Conservation (phyloP, 345 rosid species). For the Sisymbrium altissimum region DNA sequence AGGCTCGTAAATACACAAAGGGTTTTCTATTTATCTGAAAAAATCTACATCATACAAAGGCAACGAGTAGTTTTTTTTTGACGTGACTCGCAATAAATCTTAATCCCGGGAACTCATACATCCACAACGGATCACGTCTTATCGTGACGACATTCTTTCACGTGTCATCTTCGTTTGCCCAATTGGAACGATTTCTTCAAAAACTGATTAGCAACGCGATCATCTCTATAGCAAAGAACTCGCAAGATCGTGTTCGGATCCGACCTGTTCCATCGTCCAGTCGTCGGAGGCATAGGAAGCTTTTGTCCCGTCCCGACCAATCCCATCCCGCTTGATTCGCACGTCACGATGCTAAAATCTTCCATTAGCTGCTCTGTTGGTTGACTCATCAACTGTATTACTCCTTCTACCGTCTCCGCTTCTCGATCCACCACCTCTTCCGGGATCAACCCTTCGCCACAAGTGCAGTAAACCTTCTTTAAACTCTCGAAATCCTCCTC, state of each 20-base stretch:
- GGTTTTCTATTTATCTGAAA: not conserved
- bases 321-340: slow-evolving; percentile 58
- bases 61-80: not conserved
- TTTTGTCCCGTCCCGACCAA: slow-evolving; percentile 46
- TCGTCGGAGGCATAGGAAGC: slow-evolving; percentile 73
- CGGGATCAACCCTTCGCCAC: slow-evolving; percentile 65
- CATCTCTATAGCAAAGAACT: slow-evolving; percentile 72
- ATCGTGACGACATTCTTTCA: not conserved
- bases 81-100: not conserved
- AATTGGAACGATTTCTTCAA: slow-evolving; percentile 69
- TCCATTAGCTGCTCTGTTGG: slow-evolving; percentile 69
- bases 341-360: slow-evolving; percentile 56
- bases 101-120: not conserved
- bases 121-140: not conserved
- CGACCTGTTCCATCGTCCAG: slow-evolving; percentile 71
- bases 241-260: slow-evolving; percentile 82
- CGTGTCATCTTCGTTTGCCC: slow-evolving; percentile 55
- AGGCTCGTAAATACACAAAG: no score
- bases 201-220: slow-evolving; percentile 58
- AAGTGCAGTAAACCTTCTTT: slow-evolving; percentile 57
- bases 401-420: slow-evolving; percentile 68
- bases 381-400: slow-evolving; percentile 61
- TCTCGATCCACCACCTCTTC: slow-evolving; percentile 66
- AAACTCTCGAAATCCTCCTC: slow-evolving; percentile 68
- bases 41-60: not conserved